Conservation (phyloP, 805 yeast genomes). For the Saccharomycopsis amapae region DNA sequence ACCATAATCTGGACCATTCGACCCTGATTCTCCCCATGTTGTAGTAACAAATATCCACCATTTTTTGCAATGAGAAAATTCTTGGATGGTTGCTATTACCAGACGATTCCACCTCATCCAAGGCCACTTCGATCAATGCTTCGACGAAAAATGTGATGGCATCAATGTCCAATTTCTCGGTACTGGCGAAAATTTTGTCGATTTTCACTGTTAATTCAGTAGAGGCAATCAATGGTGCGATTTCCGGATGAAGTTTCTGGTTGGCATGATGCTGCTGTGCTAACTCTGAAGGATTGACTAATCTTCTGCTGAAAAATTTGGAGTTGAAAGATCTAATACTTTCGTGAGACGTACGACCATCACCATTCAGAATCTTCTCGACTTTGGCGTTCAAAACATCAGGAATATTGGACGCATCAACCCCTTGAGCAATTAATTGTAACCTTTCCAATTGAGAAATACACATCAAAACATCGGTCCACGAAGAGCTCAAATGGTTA, state of each 20-base stretch:
- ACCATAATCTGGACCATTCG: constrained; percentile 96
- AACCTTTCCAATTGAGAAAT: constrained; percentile 89
- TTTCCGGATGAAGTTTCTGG: constrained; percentile 55
- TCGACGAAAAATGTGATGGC: constrained; percentile 83
- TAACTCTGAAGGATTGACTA: constrained; percentile 50
- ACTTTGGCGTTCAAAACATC: constrained; percentile 51
- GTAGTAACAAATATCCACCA: constrained; percentile 96
- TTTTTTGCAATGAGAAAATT: constrained; percentile 86
- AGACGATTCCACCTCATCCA: constrained; percentile 86
- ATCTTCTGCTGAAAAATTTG: constrained; percentile 24
- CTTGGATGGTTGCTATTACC: constrained; percentile 79
- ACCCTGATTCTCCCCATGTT: constrained; percentile 94
- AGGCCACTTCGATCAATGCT: constrained; percentile 79
- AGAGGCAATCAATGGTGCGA: constrained; percentile 50
- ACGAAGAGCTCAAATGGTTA: constrained; percentile 60
- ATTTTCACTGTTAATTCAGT: constrained; percentile 71
- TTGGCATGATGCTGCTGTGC: constrained; percentile 67
- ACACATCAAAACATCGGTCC: constrained; percentile 77
- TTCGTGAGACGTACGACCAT: constrained; percentile 43
- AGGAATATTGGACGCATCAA: constrained; percentile 76
- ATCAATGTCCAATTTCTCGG: constrained; percentile 69
- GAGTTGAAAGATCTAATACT: constrained; percentile 44
- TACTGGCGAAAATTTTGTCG: constrained; percentile 81
- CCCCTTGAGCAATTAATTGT: constrained; percentile 81
- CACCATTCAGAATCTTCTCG: constrained; percentile 55